Base-by-base conservation (phyloP, 2,329 filamentous ascomycete genomes). In the Aspergillus neotritici region DNA sequence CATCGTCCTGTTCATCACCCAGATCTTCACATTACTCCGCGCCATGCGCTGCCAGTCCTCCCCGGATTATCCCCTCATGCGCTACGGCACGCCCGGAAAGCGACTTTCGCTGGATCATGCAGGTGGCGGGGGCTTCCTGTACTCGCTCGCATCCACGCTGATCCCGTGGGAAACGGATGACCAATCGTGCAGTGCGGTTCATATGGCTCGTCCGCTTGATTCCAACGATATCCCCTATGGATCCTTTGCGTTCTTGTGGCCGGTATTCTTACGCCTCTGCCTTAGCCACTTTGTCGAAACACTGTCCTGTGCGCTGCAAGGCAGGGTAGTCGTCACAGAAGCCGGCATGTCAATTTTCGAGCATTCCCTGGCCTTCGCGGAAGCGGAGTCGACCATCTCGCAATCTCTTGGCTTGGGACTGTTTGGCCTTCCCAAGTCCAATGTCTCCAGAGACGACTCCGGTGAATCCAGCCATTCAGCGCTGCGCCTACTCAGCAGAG, bases 271-370 rank as follows among this genome's bases (percentile, higher is more conserved):
- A 40, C 59, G 66, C 4, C 58, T 84, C 7, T 81, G 78, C 50
- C 66, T 83, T 2, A 90, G 88, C 54, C 87, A 95, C 61, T 91
- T 97, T 54, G 71, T 95, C 14, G 93, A 97, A 66, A 93, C 87
- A 0, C 70, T 97, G 8, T 84, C 85, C 4, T 94, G 88, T 63
- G 87, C 91, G 8, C 77, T 97, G 5, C 88, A 95, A 63, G 91
- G 91, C 28, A 81, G 86, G 2, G 78, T 81, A 2, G 79, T 87
- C 0, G 80, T 86, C 50, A 84, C 87, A 0, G 93, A 97, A 67
- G 94, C 88, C 1, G 90, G 89, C 13, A 95, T 97, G 87, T 95
- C 90, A 0, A 78, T 96, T 2, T 95, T 97, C 57, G 93, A 98
- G 63, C 90, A 96, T 60, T 96, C 90, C 0, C 74, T 98, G 7